phyloP scores from a whole-genome alignment of 1,284 basidiomycete species.

The Ustilago cynodontis region DNA sequence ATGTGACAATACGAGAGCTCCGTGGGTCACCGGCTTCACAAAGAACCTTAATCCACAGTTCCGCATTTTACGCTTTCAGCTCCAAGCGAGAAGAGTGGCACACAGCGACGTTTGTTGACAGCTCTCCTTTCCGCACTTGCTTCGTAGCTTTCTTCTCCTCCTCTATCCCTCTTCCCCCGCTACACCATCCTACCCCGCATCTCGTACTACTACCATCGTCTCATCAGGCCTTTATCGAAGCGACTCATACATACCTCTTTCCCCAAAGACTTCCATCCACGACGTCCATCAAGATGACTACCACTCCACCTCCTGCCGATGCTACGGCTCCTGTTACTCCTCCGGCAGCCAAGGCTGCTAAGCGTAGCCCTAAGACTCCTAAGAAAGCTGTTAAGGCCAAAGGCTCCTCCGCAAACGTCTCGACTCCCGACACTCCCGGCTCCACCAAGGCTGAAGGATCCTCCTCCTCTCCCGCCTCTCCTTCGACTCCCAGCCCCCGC shows the following conservation, averaged over 20 bases:
- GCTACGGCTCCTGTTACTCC: constrained; percentile 9
- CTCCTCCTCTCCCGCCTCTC: not conserved
- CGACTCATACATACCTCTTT: not conserved
- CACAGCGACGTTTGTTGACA: not conserved
- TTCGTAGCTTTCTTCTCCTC: not conserved
- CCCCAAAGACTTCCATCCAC: not conserved
- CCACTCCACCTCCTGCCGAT: constrained; percentile 18
- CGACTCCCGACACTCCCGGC: not conserved
- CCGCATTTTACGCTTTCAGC: not conserved
- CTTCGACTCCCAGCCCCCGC: not conserved
- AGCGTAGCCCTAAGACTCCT: constrained; percentile 3
- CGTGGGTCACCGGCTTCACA: not conserved
- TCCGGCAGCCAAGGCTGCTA: not conserved
- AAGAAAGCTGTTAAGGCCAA: constrained; percentile 9
- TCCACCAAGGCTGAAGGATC: not conserved
- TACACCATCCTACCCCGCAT: not conserved
- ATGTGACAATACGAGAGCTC: not conserved
- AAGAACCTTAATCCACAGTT: constrained; percentile 1
- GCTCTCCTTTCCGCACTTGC: not conserved
- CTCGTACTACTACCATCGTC: not conserved
- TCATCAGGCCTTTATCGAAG: not conserved
- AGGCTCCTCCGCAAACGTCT: not conserved
- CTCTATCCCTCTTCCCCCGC: not conserved
- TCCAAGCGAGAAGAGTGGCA: not conserved
- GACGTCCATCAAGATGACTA: constrained; percentile 8